A percentile compares a stretch with the other conserved stretches of the same genome.
Evolutionary conservation across 495 filamentous ascomycete genomes (phyloP).

Genomic region (Penicillium coffeae): DNA sequence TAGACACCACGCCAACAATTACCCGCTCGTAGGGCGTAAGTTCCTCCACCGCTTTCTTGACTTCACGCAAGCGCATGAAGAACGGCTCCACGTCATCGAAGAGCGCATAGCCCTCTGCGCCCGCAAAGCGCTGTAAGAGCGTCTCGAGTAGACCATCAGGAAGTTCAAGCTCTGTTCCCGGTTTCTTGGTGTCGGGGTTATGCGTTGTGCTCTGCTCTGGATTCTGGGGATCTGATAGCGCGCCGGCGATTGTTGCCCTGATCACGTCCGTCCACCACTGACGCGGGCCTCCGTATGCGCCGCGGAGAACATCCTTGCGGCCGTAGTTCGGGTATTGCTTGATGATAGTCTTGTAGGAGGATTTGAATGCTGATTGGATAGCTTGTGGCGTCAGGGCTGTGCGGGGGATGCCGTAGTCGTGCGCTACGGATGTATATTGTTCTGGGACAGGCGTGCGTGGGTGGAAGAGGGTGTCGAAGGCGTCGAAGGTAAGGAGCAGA

Average conservation of each 20-base stretch:
- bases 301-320: constrained; percentile 36
- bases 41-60: constrained; percentile 1
- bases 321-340: constrained; percentile 65
- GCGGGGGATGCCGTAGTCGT: constrained; percentile 49
- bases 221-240: not conserved
- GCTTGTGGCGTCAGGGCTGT: constrained; percentile 24
- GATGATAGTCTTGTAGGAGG: constrained; percentile 49
- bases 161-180: no score
- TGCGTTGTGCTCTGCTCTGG: not conserved
- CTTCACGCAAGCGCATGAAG: constrained; percentile 41
- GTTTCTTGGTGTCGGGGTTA: not conserved
- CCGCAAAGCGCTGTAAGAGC: constrained; percentile 59
- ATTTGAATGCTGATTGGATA: constrained; percentile 35
- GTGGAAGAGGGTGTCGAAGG: constrained; percentile 70
- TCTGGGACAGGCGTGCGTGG: constrained; percentile 55
- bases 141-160: constrained; percentile 49
- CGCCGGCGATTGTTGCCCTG: constrained; percentile 25
- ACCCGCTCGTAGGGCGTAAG: constrained; percentile 27
- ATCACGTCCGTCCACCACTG: constrained; percentile 72
- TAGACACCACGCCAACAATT: constrained; percentile 66
- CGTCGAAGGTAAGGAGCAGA: constrained; percentile 68
- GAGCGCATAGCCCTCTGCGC: constrained; percentile 57
- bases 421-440: constrained; percentile 61
- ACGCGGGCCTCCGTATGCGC: constrained; percentile 46
- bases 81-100: constrained; percentile 52